Percentiles rank a stretch among this genome's conserved stretches.
Conservation (phyloP, 495 filamentous ascomycete species). For the Annulohypoxylon moriforme region DNA sequence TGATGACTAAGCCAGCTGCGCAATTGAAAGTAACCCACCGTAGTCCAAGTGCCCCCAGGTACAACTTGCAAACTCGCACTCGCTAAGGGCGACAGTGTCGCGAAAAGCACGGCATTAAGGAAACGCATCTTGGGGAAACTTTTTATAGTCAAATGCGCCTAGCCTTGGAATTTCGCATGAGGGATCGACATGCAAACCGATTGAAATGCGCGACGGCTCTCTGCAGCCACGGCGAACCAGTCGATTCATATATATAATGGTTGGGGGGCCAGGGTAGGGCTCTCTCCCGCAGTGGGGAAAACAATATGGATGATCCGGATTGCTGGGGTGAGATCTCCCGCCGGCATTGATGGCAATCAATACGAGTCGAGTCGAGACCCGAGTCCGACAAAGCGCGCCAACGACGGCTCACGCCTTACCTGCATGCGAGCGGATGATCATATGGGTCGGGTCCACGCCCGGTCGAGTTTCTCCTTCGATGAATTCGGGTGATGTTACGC, state of each 20-base stretch:
- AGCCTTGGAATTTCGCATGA: slow-evolving; percentile 20
- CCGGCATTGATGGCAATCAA: slow-evolving; percentile 18
- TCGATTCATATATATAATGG: slow-evolving; percentile 41
- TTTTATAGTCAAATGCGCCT: slow-evolving; percentile 13
- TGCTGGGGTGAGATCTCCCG: slow-evolving; percentile 38
- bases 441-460: not conserved
- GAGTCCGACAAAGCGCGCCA: slow-evolving; percentile 35
- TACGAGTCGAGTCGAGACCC: slow-evolving; percentile 31
- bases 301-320: slow-evolving; percentile 46
- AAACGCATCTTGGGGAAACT: slow-evolving; percentile 31
- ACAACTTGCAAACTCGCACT: slow-evolving; percentile 56
- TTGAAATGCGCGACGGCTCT: slow-evolving; percentile 4
- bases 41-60: slow-evolving; percentile 63
- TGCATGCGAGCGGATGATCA: not conserved
- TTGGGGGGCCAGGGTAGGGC: slow-evolving; percentile 10
- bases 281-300: slow-evolving; percentile 35
- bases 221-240: slow-evolving; percentile 20
- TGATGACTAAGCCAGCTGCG: not conserved
- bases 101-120: slow-evolving; percentile 24
- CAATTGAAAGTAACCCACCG: slow-evolving; percentile 43
- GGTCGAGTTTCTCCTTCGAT: slow-evolving; percentile 10
- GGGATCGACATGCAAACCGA: slow-evolving; percentile 34
- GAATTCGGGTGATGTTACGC: slow-evolving; percentile 13
- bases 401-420: slow-evolving; percentile 9
- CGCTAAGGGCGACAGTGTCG: slow-evolving; percentile 42